Percentiles rank a stretch among this genome's conserved stretches.
phyloP scores from a whole-genome alignment of 805 yeast genomes.

The Ogataea henricii region DNA sequence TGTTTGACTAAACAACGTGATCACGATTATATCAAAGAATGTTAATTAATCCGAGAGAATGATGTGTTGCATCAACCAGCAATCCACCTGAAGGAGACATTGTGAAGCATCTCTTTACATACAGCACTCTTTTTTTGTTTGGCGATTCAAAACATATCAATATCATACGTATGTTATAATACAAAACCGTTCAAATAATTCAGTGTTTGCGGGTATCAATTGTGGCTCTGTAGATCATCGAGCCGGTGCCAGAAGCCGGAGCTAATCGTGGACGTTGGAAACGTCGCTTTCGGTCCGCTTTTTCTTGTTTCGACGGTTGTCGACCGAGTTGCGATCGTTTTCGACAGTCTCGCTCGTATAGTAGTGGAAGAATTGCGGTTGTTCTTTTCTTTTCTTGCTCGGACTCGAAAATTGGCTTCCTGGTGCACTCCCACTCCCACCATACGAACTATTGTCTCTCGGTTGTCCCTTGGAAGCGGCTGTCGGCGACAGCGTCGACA shows the following conservation, averaged over 20 bases:
- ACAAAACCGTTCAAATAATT: slow-evolving; percentile 2
- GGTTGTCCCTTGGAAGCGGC: background rate
- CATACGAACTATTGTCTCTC: background rate
- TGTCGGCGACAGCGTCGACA: slow-evolving; percentile 5
- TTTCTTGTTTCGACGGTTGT: slow-evolving; percentile 25
- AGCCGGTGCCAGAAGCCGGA: too few relatives aligned
- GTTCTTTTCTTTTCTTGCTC: slow-evolving; percentile 15
- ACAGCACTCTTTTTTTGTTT: background rate
- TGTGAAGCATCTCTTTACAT: background rate
- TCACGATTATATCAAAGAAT: slow-evolving; percentile 1
- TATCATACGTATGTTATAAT: slow-evolving; percentile 9
- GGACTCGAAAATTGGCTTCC: slow-evolving; percentile 3
- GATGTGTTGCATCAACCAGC: background rate
- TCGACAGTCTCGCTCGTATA: slow-evolving; percentile 18
- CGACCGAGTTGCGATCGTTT: slow-evolving; percentile 21
- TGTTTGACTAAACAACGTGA: slow-evolving; percentile 67
- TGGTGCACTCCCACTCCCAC: background rate
- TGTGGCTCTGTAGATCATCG: too few relatives aligned
- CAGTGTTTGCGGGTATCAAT: background rate
- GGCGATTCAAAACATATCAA: slow-evolving; percentile 6
- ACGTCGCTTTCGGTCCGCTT: slow-evolving; percentile 5
- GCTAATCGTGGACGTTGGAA: too few relatives aligned
- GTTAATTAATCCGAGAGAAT: slow-evolving; percentile 5
- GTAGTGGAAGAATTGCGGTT: slow-evolving; percentile 27
- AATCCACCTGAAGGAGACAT: background rate